phyloP scores from a whole-genome alignment of 306 rosid species.

The Cicer yamashitae region DNA sequence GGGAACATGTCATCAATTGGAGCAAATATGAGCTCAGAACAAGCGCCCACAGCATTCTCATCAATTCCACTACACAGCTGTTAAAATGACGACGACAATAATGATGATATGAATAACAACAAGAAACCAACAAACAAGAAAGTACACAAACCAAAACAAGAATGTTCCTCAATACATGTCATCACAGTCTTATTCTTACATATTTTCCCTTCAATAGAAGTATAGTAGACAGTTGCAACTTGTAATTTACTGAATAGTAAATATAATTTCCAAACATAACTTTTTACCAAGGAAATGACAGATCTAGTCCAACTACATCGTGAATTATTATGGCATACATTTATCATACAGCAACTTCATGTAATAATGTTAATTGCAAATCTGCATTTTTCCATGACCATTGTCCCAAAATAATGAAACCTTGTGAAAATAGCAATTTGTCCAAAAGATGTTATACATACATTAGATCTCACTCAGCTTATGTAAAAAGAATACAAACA shows the following conservation, averaged over 20 bases:
- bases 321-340: neutral
- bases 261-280: neutral
- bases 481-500: neutral
- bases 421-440: neutral
- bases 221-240: slow-evolving; percentile 14
- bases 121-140: neutral
- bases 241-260: neutral
- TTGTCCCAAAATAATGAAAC: neutral
- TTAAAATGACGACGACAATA: neutral
- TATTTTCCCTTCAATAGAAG: neutral
- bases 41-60: slow-evolving; percentile 82
- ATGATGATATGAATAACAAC: neutral
- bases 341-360: neutral
- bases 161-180: neutral
- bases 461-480: slow-evolving; percentile 5
- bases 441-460: slow-evolving; percentile 9
- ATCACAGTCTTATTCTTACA: neutral
- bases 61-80: slow-evolving; percentile 86
- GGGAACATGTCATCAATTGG: slow-evolving; percentile 93
- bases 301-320: slow-evolving; percentile 3
- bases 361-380: neutral
- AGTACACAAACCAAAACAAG: neutral
- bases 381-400: neutral
- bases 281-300: neutral
- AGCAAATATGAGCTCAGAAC: slow-evolving; percentile 89